Conservation (phyloP, 2,329 filamentous ascomycete species). For the Helminthosporium solani region DNA sequence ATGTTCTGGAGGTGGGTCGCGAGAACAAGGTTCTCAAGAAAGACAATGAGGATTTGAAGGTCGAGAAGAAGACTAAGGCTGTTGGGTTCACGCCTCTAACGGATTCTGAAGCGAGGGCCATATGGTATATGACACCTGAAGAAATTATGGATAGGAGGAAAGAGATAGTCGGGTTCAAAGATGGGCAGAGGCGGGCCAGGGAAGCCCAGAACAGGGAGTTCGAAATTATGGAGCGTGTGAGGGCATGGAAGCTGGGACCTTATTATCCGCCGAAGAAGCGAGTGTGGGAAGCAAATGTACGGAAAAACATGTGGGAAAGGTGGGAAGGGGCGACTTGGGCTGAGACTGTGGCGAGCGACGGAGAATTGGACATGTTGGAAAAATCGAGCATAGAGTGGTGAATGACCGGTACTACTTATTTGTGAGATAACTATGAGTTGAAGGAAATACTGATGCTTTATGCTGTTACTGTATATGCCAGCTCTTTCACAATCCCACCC, state of each 20-base stretch:
- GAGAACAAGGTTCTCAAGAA: not conserved
- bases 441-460: too few species aligned
- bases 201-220: not conserved
- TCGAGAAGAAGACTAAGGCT: not conserved
- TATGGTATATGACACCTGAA: not conserved
- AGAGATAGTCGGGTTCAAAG: not conserved
- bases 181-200: not conserved
- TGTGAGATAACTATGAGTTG: too few species aligned
- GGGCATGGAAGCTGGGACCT: constrained; percentile 1
- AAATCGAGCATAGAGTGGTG: not conserved
- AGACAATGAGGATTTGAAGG: not conserved
- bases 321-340: constrained; percentile 2
- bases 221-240: not conserved
- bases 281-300: not conserved
- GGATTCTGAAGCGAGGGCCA: not conserved
- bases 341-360: not conserved
- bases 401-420: too few species aligned
- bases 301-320: constrained; percentile 4
- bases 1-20: not conserved
- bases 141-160: not conserved
- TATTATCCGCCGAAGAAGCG: not conserved
- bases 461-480: constrained; percentile 1
- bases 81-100: not conserved
- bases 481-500: constrained; percentile 16
- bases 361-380: not conserved